phyloP scores from a whole-genome alignment of 1,284 basidiomycete species.

The Inonotus obliquus region DNA sequence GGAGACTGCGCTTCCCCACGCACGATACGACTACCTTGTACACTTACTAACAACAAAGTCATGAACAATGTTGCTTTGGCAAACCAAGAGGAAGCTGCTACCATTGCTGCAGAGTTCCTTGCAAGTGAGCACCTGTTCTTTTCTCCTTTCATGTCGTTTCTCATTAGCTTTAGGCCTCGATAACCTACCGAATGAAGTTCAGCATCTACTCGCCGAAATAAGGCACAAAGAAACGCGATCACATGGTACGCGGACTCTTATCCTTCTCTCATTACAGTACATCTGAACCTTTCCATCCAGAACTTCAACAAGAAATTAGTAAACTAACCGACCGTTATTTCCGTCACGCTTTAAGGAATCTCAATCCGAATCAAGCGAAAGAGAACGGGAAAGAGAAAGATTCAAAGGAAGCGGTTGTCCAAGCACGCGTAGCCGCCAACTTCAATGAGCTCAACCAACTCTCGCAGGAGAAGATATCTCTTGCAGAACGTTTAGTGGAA shows the following conservation, averaged over 20 bases:
- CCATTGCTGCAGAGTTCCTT: constrained; percentile 17
- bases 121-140: constrained; percentile 4
- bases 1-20: too few relatives aligned
- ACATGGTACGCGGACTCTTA: constrained; percentile 37
- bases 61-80: constrained; percentile 15
- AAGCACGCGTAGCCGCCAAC: constrained; percentile 8
- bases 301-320: constrained; percentile 49
- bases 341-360: constrained; percentile 37
- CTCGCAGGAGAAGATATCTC: constrained; percentile 10
- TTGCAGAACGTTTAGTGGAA: constrained; percentile 11
- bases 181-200: constrained; percentile 70
- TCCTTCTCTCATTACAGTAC: not conserved
- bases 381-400: constrained; percentile 14
- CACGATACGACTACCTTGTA: too few relatives aligned
- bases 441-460: constrained; percentile 13
- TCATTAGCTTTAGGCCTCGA: constrained; percentile 53
- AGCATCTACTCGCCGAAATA: constrained; percentile 69
- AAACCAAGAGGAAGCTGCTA: constrained; percentile 18
- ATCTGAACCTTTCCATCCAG: constrained; percentile 31
- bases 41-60: not conserved
- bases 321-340: constrained; percentile 50
- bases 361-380: not conserved
- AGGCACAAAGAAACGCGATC: constrained; percentile 49
- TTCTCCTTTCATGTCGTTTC: not conserved
- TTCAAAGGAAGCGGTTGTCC: constrained; percentile 10